Evolutionary conservation across 768 basidiomycete genomes (phyloP).

Genomic region (Termitomyces sp.): DNA sequence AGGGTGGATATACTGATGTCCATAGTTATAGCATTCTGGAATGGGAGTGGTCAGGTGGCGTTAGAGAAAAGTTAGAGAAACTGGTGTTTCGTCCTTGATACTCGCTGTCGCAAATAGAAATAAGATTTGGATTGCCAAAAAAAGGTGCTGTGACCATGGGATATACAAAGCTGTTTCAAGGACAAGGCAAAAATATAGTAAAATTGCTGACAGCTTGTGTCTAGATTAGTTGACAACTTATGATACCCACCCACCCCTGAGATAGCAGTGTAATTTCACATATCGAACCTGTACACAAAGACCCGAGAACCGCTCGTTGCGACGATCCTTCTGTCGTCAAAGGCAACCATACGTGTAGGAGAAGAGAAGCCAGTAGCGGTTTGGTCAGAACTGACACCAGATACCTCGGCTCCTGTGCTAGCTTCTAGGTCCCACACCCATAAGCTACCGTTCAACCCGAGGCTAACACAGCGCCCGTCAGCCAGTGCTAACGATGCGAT

Average conservation of each 20-base stretch:
- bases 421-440: conserved; percentile 88
- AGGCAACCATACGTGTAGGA: conserved; percentile 46
- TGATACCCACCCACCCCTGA: neutral
- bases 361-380: neutral
- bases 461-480: conserved; percentile 78
- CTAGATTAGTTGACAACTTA: no score
- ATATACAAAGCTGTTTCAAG: neutral
- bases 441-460: conserved; percentile 65
- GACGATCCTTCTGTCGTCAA: conserved; percentile 74
- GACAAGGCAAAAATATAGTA: neutral
- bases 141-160: neutral
- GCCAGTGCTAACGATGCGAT: conserved; percentile 66
- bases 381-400: conserved; percentile 18
- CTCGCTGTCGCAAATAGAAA: neutral
- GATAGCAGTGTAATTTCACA: conserved; percentile 25
- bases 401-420: conserved; percentile 40
- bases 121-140: neutral
- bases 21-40: conserved; percentile 38
- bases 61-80: conserved; percentile 28
- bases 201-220: no score
- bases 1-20: conserved; percentile 33
- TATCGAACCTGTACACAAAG: conserved; percentile 52
- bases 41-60: conserved; percentile 32
- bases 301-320: conserved; percentile 39
- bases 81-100: conserved; percentile 3